Evolutionary conservation across 768 basidiomycete genomes (phyloP), one percentile per base, ranked within the genome.

Genomic region (Tricholoma furcatifolium): DNA sequence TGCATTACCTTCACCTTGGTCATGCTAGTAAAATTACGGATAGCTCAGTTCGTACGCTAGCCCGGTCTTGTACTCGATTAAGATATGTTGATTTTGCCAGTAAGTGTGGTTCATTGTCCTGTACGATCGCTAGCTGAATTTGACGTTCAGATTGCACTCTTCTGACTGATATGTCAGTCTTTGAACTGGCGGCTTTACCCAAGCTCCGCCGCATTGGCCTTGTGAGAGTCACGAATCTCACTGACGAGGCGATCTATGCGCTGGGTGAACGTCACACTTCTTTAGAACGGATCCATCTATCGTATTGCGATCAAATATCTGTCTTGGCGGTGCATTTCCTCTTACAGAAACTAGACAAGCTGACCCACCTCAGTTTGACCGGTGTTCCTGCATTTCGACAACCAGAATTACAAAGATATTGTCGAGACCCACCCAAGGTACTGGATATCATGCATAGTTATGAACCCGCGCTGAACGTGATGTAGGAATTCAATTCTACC

Each of bases 51-150:
- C 86, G 84, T 50, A 78, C 80, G 9, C 76, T 99, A 20, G 95
- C 93, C 10, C 78, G 91, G 39, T 79, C 83, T 32, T 99, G 97
- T 70, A 93, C 91, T 1, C 79, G 96, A 27, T 69, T 99, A 58
- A 78, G 97, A 61, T 99, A 98, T 66, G 85, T 99, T 59, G 97
- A 99, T 69, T 87, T 99, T 56, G 97, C 97, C 5, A 94, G 94
- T 95, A 54, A 64, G 91, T 81, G 36, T 42, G 34, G 21, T 11
- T 10, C 47, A 39, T 41, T 31, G 47, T 59, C 40, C 41, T 50
- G 31, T 30, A 17, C 34, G 50, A 58, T 34, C 38, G 24, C 18
- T 30, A 43, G n/a, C 51, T 54, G 67, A 43, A 63, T 47, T 49
- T 47, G 38, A 27, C 17, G 51, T 44, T 47, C 65, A 94, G 91